Evolutionary conservation across 2,329 filamentous ascomycete genomes (phyloP), one percentile per base, ranked within the genome.

Genomic region (Colletotrichum destructivum): DNA sequence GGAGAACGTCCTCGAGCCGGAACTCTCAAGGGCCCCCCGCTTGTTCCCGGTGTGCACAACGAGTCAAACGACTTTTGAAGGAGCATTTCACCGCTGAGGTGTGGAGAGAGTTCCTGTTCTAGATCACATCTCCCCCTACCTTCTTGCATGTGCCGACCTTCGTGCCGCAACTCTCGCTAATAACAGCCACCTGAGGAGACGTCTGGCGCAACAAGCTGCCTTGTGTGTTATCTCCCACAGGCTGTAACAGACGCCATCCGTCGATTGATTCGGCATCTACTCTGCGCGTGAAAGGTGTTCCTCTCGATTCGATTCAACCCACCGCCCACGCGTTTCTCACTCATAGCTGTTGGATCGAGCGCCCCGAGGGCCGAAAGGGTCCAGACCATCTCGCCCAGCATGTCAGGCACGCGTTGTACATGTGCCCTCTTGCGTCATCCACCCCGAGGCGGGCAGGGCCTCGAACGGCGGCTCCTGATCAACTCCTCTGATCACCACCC

Each of bases 401-500:
- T 67, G 56, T 62, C 52, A 71, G 46, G 59, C 69, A 63, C 59
- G 31, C 46, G 63, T 57, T n/a, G n/a, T 55, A 26, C 26, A 26
- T 26, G 26, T 26, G 26, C 26, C 5, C 62, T 47, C 49, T 60
- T 62, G 68, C 68, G 63, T 67, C 63, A 62, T 71, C 31, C 55
- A 66, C 52, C 15, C 5, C 6, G n/a, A 40, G 26, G 4, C 18
- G 23, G 40, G 40, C 16, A 40, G 38, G 60, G 60, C 68, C 63
- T 67, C 68, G 63, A 71, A 71, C 18, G 13, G 49, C 18, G 21
- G 21, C 42, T 57, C 63, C 57, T 71, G 56, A 52, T 68, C 51
- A 57, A 26, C 26, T 38, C 56, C 31, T 46, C 47, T 40, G 51
- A 49, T 57, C 31, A 31, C 42, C 13, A 26, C 26, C 56, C 49